Evolutionary conservation across 2,329 filamentous ascomycete species (phyloP).

Genomic region (Trichophyton rubrum): DNA sequence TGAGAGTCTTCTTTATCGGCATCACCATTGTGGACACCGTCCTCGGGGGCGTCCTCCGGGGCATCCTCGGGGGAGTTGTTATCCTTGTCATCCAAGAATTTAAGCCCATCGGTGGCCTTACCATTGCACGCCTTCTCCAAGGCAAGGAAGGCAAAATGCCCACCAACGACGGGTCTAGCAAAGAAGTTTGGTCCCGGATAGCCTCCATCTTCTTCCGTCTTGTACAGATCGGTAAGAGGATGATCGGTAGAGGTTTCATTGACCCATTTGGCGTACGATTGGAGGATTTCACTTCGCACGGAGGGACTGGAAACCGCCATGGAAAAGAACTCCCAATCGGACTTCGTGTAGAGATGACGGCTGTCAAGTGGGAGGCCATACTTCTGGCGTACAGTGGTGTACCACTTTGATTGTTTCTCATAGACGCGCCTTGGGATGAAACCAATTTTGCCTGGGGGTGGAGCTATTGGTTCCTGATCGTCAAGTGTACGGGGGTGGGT

Average conservation of each 20-base stretch:
- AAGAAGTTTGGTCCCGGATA: constrained; percentile 67
- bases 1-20: not conserved
- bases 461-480: constrained; percentile 19
- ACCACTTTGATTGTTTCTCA: constrained; percentile 68
- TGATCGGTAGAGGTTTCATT: constrained; percentile 69
- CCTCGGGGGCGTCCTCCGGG: no score
- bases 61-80: constrained; percentile 7
- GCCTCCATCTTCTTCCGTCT: constrained; percentile 63
- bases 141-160: constrained; percentile 76
- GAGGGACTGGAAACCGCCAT: constrained; percentile 61
- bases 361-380: constrained; percentile 75
- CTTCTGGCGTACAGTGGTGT: constrained; percentile 61
- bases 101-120: constrained; percentile 47
- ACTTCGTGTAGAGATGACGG: constrained; percentile 74
- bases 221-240: constrained; percentile 70
- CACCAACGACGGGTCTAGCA: constrained; percentile 70
- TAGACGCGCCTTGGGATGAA: constrained; percentile 70
- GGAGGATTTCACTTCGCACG: constrained; percentile 58
- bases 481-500: constrained; percentile 6
- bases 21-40: not conserved
- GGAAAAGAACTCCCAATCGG: constrained; percentile 83
- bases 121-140: constrained; percentile 67
- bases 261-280: constrained; percentile 65
- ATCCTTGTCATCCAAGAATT: constrained; percentile 28
- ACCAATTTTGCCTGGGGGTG: constrained; percentile 27